These are phyloP conservation scores for Filosporella fistucella DNA, from an alignment of 495 filamentous ascomycete species.

Conservation along the genomic window DNA sequence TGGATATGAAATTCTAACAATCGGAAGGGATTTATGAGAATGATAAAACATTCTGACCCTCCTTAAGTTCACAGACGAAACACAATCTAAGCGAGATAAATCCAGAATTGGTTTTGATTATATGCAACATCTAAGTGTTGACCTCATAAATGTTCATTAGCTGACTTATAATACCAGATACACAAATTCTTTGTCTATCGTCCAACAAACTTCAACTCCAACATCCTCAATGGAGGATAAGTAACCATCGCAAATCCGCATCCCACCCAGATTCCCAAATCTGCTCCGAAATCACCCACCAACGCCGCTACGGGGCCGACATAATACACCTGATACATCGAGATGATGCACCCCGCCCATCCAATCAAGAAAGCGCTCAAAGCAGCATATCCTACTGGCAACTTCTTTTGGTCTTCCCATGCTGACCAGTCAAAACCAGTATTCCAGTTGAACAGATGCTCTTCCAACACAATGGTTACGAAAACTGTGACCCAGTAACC, in stretches of 20 bases:
- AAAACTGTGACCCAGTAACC: conserved; percentile 67
- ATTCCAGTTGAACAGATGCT: conserved; percentile 56
- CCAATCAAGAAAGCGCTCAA: conserved; percentile 57
- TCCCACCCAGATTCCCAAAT: conserved; percentile 4
- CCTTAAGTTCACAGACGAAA: no score
- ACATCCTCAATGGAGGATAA: conserved; percentile 1
- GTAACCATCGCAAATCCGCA: background rate
- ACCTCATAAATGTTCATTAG: no score
- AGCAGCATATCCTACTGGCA: conserved; percentile 60
- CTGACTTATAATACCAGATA: no score
- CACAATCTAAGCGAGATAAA: no score
- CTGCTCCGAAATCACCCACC: conserved; percentile 6
- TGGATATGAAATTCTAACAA: no score
- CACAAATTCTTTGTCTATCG: background rate
- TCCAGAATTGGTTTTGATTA: no score
- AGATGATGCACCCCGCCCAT: conserved; percentile 62
- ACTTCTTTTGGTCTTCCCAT: conserved; percentile 52
- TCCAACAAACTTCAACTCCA: conserved; percentile 4
- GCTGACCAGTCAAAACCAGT: conserved; percentile 51
- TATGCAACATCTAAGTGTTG: no score
- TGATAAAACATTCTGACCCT: no score
- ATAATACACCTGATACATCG: conserved; percentile 66
- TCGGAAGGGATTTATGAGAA: no score
- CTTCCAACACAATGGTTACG: conserved; percentile 55
- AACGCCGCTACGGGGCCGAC: conserved; percentile 54